Conservation (phyloP, 352 stramenopile genomes). For the Phytophthora constricta region DNA sequence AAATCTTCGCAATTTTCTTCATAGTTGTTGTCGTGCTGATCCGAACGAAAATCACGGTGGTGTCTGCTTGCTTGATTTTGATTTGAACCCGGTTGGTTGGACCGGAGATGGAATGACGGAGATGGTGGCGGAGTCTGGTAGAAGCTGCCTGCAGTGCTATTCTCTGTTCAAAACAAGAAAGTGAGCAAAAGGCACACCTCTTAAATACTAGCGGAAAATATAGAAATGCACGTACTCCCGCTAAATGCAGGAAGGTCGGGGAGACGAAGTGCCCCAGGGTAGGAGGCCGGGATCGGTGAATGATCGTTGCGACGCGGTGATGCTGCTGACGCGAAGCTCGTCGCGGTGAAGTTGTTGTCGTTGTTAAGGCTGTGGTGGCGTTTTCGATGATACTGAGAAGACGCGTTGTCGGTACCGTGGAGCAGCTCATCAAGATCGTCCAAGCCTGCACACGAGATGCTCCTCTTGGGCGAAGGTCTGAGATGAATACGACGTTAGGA, state of each 20-base stretch:
- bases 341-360: conserved; percentile 32
- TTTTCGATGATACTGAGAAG: conserved; percentile 44
- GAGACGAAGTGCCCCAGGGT: conserved; percentile 26
- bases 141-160: conserved; percentile 11
- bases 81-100: conserved; percentile 19
- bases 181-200: conserved; percentile 3
- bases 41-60: conserved; percentile 10
- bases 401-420: conserved; percentile 29
- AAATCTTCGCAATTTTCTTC: conserved; percentile 29
- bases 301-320: conserved; percentile 32
- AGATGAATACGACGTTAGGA: conserved; percentile 1
- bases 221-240: conserved; percentile 39
- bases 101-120: conserved; percentile 25
- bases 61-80: conserved; percentile 20
- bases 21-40: conserved; percentile 37
- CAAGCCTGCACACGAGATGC: conserved; percentile 59
- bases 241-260: conserved; percentile 31
- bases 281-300: conserved; percentile 23
- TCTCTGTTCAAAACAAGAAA: conserved; percentile 19
- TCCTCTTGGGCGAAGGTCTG: conserved; percentile 70
- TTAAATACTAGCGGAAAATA: conserved; percentile 2
- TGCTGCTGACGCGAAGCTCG: conserved; percentile 22
- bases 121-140: conserved; percentile 19
- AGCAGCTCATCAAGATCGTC: conserved; percentile 58
- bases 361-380: conserved; percentile 60